Base-by-base conservation (phyloP, 805 yeast genomes). In the Monosporozyma siamensis region DNA sequence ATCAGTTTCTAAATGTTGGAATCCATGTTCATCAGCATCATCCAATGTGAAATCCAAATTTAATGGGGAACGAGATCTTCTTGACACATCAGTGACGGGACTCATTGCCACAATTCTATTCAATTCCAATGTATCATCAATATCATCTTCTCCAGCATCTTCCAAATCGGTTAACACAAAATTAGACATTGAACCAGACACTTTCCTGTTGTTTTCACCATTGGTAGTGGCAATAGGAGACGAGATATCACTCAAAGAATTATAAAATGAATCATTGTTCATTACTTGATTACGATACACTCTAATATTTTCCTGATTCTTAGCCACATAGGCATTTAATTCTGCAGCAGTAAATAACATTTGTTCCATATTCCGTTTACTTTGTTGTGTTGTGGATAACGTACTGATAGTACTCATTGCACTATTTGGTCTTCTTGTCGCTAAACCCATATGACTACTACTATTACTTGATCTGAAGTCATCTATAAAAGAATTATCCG, bases 321-420 rank as follows among this genome's bases (percentile, higher is more conserved):
- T 47, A 5, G 50, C 49, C 39, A 58, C 24, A 36, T 51, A 56
- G 14, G 50, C 52, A 34, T 58, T 57, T 25, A 59, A 46, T 22
- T 49, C 53, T 26, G 50, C 51, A 1, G 65, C 64, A 35, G 54
- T 52, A 37, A 50, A 53, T 6, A 61, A 44, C 22, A 62, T 47
- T 23, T 56, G 54, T 41, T 61, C 66, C 6, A 61, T 50, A 35
- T 49, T 41, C 40, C 31, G 45, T 37, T 27, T 31, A 32, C 18
- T 18, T 11, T 32, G 23, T 32, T 32, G 35, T 18, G 7, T 15
- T 3, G 22, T 18, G 5, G 35, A 32, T 7, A 32, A 32, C 4
- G 35, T 17, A 18, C 35, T 32, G 17, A 20, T 32, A 32, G 8
- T 32, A 18, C 35, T 32, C 35, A 32, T 32, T 3, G 35, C 35